Evolutionary conservation across 1,284 basidiomycete genomes (phyloP), one percentile per base, ranked within the genome.

Genomic region (Polyporus tsugae): DNA sequence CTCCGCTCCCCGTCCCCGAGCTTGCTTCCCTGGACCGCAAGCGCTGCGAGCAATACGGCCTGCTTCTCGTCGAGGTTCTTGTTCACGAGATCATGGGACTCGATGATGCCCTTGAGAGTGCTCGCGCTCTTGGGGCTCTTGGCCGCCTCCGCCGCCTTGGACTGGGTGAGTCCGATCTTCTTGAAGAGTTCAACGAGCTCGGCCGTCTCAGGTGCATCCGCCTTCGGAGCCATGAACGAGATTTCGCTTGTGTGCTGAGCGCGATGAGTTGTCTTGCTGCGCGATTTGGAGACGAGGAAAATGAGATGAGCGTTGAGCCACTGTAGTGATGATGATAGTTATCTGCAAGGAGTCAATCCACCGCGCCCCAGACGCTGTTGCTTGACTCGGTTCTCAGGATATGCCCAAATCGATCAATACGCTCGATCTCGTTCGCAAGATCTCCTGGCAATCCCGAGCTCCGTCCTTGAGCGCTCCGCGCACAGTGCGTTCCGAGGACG

Each of bases 61-160:
- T 90, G 89, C 82, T 95, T 96, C 78, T 96, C 95, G 67, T 94
- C 92, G 39, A 95, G 84, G 11, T 77, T 76, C 66, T 80, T 80
- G 19, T 81, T 80, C 25, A 82, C 78, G n/a, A 91, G 82, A 11
- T 83, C 79, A 74, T 91, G 84, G 62, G 82, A 82, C 67, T 90
- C 86, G 73, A 96, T 91, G 64, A 96, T 86, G 38, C 88, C 87
- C 74, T 89, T 90, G 69, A 98, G 86, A 6, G 91, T 84, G 2
- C 85, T 77, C 4, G 94, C 91, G 71, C 88, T 88, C 84, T 95
- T 97, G 7, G 91, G 81, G 68, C 87, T 92, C 79, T 95, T 94
- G 42, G 90, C 89, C 22, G 94, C 92, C 78, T 98, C 96, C 29
- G 88, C 86, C 0, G 96, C 94, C 78, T 95, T 95, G 67, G 92